Evolutionary conservation across 176 grass and related monocot species (phyloP).

Genomic region (Hyparrhenia diplandra): DNA sequence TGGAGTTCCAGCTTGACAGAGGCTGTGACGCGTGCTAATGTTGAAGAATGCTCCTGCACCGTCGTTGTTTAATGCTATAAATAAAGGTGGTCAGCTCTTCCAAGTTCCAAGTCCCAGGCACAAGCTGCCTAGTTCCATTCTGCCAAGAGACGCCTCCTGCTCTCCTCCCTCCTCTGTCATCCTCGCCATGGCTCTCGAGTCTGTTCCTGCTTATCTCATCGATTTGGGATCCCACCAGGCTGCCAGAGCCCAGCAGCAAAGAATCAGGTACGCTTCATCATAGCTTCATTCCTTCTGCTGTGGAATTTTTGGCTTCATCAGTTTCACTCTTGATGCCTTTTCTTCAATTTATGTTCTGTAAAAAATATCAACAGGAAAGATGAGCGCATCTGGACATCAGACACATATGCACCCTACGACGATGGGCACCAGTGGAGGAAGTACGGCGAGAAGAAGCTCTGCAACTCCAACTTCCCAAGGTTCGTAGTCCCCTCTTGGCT

Average conservation of each 20-base stretch:
- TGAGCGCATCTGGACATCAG: conserved; percentile 36
- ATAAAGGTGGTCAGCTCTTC: conserved; percentile 33
- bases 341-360: neutral
- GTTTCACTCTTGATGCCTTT: neutral
- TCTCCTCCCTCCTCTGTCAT: neutral
- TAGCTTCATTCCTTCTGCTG: neutral
- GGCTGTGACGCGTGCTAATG: conserved; percentile 34
- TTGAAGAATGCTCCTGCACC: conserved; percentile 23
- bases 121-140: neutral
- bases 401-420: conserved; percentile 55
- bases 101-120: neutral
- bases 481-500: neutral
- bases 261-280: conserved; percentile 18
- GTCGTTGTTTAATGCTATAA: conserved; percentile 52
- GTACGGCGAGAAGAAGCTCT: conserved; percentile 89
- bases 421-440: conserved; percentile 93
- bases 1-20: neutral
- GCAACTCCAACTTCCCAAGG: conserved; percentile 62
- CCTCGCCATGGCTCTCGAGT: conserved; percentile 42
- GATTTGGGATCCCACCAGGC: conserved; percentile 22
- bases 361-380: conserved; percentile 40
- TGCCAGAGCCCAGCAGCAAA: conserved; percentile 33
- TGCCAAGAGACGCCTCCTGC: conserved; percentile 2
- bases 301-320: neutral
- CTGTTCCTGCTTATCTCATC: conserved; percentile 20